These are phyloP conservation scores for Vaccinium corymbosum DNA, from an alignment of 148 eudicot species.

Conservation along the genomic window DNA sequence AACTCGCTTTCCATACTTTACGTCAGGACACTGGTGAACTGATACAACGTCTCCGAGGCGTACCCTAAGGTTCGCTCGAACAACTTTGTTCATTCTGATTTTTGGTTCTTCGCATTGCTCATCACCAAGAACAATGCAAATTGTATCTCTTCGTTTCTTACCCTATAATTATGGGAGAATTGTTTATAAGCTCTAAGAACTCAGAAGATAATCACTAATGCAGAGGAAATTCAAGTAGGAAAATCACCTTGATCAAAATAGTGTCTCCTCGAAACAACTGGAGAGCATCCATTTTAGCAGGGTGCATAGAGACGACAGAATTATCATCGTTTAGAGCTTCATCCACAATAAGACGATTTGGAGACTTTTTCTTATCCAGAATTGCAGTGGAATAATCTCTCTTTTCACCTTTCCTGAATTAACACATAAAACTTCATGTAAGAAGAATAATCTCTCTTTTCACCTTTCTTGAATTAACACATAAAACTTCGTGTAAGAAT, in stretches of 20 bases:
- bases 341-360: slow-evolving; percentile 37
- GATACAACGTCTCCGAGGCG: slow-evolving; percentile 38
- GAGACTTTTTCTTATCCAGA: slow-evolving; percentile 35
- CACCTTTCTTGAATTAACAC: slow-evolving; percentile 10
- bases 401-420: slow-evolving; percentile 15
- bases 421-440: not conserved
- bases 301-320: slow-evolving; percentile 33
- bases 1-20: slow-evolving; percentile 35
- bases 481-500: not conserved
- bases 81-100: slow-evolving; percentile 38
- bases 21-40: slow-evolving; percentile 39
- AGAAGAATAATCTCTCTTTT: slow-evolving; percentile 24
- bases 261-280: slow-evolving; percentile 41
- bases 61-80: slow-evolving; percentile 31
- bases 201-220: not conserved
- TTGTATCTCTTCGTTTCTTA: slow-evolving; percentile 33
- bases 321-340: slow-evolving; percentile 38
- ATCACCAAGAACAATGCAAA: slow-evolving; percentile 33
- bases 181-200: not conserved
- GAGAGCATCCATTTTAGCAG: slow-evolving; percentile 31
- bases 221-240: not conserved
- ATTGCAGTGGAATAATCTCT: slow-evolving; percentile 35
- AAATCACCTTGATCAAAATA: slow-evolving; percentile 28
- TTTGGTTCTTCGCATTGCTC: slow-evolving; percentile 35
- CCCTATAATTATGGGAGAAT: slow-evolving; percentile 20